Conservation (phyloP, 805 yeast genomes). For the Starmera amethionina region DNA sequence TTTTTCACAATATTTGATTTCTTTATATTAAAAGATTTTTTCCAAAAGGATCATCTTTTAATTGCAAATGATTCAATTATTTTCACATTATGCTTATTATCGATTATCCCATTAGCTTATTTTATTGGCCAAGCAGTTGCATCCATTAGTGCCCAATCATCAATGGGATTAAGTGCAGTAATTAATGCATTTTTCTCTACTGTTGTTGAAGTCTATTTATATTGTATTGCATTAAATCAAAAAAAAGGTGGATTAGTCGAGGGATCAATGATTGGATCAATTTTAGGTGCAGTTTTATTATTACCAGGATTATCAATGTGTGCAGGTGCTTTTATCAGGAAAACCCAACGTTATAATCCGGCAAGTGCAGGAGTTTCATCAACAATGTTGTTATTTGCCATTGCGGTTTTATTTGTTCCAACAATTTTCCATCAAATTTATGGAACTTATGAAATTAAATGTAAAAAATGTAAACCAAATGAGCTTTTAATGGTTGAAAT, state of each 20-base stretch:
- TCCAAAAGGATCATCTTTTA: slow-evolving; percentile 18
- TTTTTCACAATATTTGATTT: slow-evolving; percentile 75
- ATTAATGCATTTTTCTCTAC: slow-evolving; percentile 97
- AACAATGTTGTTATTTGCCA: slow-evolving; percentile 86
- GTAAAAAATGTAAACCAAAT: slow-evolving; percentile 39
- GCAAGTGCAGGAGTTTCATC: slow-evolving; percentile 95
- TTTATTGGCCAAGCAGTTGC: slow-evolving; percentile 99
- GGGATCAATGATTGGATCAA: slow-evolving; percentile 91
- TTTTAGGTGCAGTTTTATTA: slow-evolving; percentile 82
- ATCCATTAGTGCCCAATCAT: slow-evolving; percentile 94
- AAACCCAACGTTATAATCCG: slow-evolving; percentile 93
- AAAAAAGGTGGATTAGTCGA: slow-evolving; percentile 85
- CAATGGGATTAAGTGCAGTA: slow-evolving; percentile 98
- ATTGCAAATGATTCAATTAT: slow-evolving; percentile 53
- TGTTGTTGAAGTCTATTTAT: slow-evolving; percentile 83
- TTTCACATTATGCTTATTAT: slow-evolving; percentile 67
- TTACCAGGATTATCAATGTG: slow-evolving; percentile 96
- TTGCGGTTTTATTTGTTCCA: slow-evolving; percentile 87
- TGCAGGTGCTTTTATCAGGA: slow-evolving; percentile 87
- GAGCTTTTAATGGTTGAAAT: slow-evolving; percentile 5
- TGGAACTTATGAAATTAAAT: slow-evolving; percentile 73
- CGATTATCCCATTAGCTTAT: slow-evolving; percentile 90
- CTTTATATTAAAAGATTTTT: slow-evolving; percentile 44
- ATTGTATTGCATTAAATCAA: slow-evolving; percentile 83
- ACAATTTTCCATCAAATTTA: slow-evolving; percentile 83